Evolutionary conservation across 169 alveolate species (phyloP), one percentile per base, ranked within the genome.

Genomic region (Eimeria sp.): DNA sequence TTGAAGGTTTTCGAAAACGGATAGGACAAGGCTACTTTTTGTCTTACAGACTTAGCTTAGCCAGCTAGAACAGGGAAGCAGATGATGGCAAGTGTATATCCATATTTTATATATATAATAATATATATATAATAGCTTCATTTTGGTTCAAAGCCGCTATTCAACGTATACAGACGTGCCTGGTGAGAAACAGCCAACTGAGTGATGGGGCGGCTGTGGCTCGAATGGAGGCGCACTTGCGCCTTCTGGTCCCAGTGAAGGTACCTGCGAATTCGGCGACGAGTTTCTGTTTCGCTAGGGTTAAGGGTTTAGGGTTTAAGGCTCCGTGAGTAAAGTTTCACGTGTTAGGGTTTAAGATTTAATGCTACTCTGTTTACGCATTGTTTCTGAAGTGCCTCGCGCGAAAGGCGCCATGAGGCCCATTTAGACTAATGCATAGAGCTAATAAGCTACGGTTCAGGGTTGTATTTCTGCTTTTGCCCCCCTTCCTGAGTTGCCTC

Each of bases 211-310:
- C 30, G 78, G 13, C 64, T 83, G 89, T 93, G 96, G 37, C 96
- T 77, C 52, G 96, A 80, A 43, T 93, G 94, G 52, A 93, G 76
- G 54, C 96, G 96, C 66, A 93, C 96, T 80, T 82, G 85, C n/a
- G 96, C 91, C 20, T 78, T 62, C 85, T 93, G 96, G 52, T 93
- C 85, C 96, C 96, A 93, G 66, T 93, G 96, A 20, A 93, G 88
- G 37, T 82, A 93, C 96, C 96, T 93, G 85, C 27, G 40, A 54
- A 54, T 20, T 27, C 88, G 43, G 66, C 40, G 43, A 33, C 56
- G 52, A 30, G 11, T 25, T 71, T 71, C 54, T 8, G 54, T 71
- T n/a, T 30, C n/a, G 16, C 37, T 1, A 37, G 20, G 49, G 20
- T 33, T 71, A 13, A 66, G 14, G 23, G n/a, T 52, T 16, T 20